These are phyloP conservation scores for Phytopythium chamaehyphon DNA, from an alignment of 352 stramenopile genomes.

Conservation along the genomic window DNA sequence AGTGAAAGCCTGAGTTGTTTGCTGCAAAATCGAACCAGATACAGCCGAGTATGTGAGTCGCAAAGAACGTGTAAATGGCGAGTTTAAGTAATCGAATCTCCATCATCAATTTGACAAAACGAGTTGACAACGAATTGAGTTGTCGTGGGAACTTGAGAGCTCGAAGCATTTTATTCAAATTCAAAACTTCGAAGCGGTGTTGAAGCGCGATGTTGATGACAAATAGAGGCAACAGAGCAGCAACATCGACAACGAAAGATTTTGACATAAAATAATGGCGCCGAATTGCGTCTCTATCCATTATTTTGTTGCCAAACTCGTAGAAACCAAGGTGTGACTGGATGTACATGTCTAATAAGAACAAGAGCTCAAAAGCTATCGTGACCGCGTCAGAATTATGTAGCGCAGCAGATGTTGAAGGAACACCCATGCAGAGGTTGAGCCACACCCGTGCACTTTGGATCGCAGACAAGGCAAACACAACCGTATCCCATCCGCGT, in stretches of 20 bases:
- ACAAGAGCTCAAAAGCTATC: constrained; percentile 35
- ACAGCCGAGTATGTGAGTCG: constrained; percentile 49
- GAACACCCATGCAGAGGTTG: constrained; percentile 41
- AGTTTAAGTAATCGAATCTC: constrained; percentile 50
- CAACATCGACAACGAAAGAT: constrained; percentile 38
- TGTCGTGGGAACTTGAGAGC: constrained; percentile 45
- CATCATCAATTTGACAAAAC: constrained; percentile 47
- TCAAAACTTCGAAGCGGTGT: constrained; percentile 33
- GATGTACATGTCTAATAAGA: constrained; percentile 47
- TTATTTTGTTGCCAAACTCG: constrained; percentile 64
- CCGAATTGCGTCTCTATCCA: constrained; percentile 36
- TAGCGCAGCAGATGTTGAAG: constrained; percentile 9
- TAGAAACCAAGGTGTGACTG: constrained; percentile 53
- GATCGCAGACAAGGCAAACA: constrained; percentile 32
- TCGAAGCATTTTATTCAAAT: constrained; percentile 53
- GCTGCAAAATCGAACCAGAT: constrained; percentile 61
- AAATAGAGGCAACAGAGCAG: constrained; percentile 38
- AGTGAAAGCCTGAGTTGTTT: constrained; percentile 34
- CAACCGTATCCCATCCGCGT: constrained; percentile 42
- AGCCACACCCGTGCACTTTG: constrained; percentile 45
- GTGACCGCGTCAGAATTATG: constrained; percentile 22
- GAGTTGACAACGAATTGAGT: constrained; percentile 39
- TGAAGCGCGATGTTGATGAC: constrained; percentile 30
- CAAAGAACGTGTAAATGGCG: constrained; percentile 53
- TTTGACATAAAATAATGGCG: constrained; percentile 35